Evolutionary conservation across 176 grass and related monocot genomes (phyloP).

Genomic region (Aegilops longissima): DNA sequence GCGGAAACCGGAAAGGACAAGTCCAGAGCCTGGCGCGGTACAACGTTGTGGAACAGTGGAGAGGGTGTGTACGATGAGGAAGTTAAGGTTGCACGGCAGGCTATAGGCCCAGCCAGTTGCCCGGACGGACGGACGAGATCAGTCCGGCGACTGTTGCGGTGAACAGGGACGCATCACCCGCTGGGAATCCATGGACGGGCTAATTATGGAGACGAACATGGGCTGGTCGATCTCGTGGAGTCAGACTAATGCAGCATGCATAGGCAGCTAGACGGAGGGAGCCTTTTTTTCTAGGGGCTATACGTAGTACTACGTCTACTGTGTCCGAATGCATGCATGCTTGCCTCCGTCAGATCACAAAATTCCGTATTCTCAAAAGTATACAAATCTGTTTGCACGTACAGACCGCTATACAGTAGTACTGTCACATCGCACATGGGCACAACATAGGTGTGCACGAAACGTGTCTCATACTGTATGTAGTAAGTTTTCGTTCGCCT

Average conservation of each 20-base stretch:
- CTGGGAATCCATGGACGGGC: conserved; percentile 25
- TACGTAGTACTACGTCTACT: background rate
- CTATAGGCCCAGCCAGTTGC: conserved; percentile 33
- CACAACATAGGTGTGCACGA: background rate
- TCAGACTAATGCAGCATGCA: background rate
- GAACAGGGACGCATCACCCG: conserved; percentile 42
- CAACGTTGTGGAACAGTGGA: background rate
- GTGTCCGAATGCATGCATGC: background rate
- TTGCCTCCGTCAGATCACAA: conserved; percentile 21
- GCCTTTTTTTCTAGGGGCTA: conserved; percentile 21
- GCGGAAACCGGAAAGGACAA: conserved; percentile 47
- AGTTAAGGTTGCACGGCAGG: conserved; percentile 45
- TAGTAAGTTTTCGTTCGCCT: background rate
- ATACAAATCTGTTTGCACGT: conserved; percentile 43
- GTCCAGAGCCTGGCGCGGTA: conserved; percentile 33
- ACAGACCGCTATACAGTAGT: conserved; percentile 11
- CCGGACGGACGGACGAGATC: conserved; percentile 13
- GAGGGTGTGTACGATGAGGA: conserved; percentile 19
- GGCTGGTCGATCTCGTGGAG: conserved; percentile 35
- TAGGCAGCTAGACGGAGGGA: background rate
- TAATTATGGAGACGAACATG: conserved; percentile 43
- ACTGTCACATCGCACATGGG: background rate
- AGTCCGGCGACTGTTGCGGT: conserved; percentile 26
- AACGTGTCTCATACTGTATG: background rate
- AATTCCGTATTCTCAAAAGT: conserved; percentile 40